Evolutionary conservation across 331 rosid species (phyloP), one percentile per base, ranked within the genome.

Genomic region (Telfairia occidentalis): DNA sequence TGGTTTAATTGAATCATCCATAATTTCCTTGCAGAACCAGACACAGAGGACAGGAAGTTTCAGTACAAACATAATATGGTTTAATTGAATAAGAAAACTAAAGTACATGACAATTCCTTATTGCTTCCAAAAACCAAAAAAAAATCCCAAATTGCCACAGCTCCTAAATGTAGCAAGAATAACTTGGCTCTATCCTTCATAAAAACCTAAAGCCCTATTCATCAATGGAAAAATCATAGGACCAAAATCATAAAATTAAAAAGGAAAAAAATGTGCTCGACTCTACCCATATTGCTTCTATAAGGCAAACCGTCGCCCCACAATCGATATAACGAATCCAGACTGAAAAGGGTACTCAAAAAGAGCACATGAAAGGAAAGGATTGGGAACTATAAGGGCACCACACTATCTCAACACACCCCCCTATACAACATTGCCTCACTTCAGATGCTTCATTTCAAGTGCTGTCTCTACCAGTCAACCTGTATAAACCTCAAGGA

Each of bases 351-450:
- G 54, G 37, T 67, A 42, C 37, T 67, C 54, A 6, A 42, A 40
- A 67, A 21, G 19, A 45, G 4, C 46, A 34, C 37, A 42, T 70
- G 57, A 70, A 70, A 45, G 35, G 12, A 67, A 42, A 67, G 34
- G 34, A 40, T 40, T 26, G 52, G 59, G 75, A 48, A 71, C 43
- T 18, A 24, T 24, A 70, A 28, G 75, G 59, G 58, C 75, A 70
- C 42, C 75, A 71, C 60, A 71, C 73, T 66, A 40, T 46, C 75
- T 48, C 75, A 46, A 71, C 59, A 48, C 70, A 35, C 23, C 82
- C 88, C 88, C 76, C 96, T 91, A 92, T 89, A 94, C 97, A 91
- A 82, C 82, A 77, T 40, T 61, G 43, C 42, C 61, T 54, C 65
- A 58, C 82, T 45, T 65, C 76, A 72, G 81, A 76, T 54, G 81